Percentiles rank a stretch among this genome's conserved stretches.
Conservation (phyloP, 2,329 filamentous ascomycete species). For the Pseudogymnoascus sp. region DNA sequence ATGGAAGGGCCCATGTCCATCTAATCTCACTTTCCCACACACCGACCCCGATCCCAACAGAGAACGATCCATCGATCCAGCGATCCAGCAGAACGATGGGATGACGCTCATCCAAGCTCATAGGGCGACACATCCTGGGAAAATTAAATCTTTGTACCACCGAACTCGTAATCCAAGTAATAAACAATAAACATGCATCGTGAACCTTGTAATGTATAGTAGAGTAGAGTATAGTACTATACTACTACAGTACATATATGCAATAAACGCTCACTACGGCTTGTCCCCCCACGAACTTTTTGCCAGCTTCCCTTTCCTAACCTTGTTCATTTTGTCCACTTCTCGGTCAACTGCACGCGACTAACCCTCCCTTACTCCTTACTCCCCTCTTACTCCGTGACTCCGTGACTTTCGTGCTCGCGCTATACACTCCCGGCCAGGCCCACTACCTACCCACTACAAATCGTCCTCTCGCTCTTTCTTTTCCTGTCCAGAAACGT, state of each 20-base stretch:
- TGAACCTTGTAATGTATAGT: neutral
- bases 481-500: neutral
- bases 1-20: neutral
- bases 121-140: neutral
- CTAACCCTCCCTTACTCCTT: neutral
- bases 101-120: conserved; percentile 2
- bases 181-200: conserved; percentile 3
- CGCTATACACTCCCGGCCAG: neutral
- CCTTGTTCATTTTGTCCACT: neutral
- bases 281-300: neutral
- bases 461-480: neutral
- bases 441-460: neutral
- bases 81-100: neutral
- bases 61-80: neutral
- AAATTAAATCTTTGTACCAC: conserved; percentile 1
- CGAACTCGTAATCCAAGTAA: neutral
- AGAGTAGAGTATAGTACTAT: neutral
- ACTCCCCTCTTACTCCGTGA: neutral
- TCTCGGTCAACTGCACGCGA: neutral
- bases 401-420: neutral
- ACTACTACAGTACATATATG: neutral
- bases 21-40: neutral
- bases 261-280: neutral
- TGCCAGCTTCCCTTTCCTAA: neutral
- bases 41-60: conserved; percentile 5